phyloP scores from a whole-genome alignment of 78 protist species.

The Polysphondylium violaceum region DNA sequence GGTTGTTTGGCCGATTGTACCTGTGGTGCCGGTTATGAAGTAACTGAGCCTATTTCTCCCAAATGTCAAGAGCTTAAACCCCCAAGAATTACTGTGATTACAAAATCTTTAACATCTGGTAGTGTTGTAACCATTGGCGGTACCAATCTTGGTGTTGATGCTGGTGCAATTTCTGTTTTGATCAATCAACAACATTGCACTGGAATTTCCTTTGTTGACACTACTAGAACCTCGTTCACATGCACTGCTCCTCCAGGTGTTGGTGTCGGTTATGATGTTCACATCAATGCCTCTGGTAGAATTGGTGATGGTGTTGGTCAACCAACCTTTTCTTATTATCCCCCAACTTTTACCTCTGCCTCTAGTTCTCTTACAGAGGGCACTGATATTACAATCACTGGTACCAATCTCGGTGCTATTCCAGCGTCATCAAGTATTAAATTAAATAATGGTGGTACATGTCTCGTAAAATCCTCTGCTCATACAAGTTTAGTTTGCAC shows the following conservation, averaged over 20 bases:
- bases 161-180: neutral
- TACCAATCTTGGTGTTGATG: neutral
- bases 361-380: neutral
- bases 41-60: neutral
- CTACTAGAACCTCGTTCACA: neutral
- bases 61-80: neutral
- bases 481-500: neutral
- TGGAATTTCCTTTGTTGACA: too few relatives aligned
- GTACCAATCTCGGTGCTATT: slow-evolving; percentile 6
- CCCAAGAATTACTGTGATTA: slow-evolving; percentile 4
- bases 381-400: neutral
- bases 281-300: neutral
- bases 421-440: too few relatives aligned
- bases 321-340: neutral
- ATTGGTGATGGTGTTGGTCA: neutral
- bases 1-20: neutral
- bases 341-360: neutral
- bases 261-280: neutral
- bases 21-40: neutral
- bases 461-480: neutral
- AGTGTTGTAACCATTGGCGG: neutral
- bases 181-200: neutral
- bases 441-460: too few relatives aligned
- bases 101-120: too few relatives aligned
- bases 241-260: slow-evolving; percentile 10